Evolutionary conservation across 139 green algal genomes (phyloP).

Genomic region (Volvox africanus): DNA sequence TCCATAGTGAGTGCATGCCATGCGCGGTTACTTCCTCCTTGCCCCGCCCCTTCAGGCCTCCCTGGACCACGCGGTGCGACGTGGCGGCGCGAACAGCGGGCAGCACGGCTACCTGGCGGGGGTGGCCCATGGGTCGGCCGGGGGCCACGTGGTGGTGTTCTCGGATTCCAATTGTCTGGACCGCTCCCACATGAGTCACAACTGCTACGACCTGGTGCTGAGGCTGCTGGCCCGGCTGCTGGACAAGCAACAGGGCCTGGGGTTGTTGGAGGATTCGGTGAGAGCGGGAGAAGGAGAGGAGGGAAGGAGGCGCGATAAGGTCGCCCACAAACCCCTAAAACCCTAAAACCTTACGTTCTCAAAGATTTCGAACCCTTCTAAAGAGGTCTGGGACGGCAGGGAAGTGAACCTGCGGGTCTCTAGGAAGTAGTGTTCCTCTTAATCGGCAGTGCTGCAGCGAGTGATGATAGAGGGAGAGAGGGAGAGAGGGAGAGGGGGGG

Average conservation of each 20-base stretch:
- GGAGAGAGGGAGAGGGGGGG: no score
- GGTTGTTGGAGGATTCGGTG: conserved; percentile 35
- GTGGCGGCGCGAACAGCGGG: not conserved
- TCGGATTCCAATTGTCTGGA: conserved; percentile 97
- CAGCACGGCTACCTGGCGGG: conserved; percentile 19
- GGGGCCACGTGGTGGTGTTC: conserved; percentile 81
- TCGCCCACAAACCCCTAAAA: no score
- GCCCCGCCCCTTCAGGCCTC: not conserved
- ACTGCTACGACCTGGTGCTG: conserved; percentile 78
- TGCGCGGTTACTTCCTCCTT: no score
- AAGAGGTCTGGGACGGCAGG: no score
- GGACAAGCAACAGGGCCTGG: not conserved
- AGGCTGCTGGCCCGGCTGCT: conserved; percentile 26
- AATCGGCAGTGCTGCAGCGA: no score
- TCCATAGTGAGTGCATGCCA: no score
- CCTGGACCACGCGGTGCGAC: conserved; percentile 22
- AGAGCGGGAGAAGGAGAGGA: not conserved
- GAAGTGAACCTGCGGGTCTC: no score
- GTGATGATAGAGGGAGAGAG: no score
- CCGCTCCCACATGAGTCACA: conserved; percentile 74
- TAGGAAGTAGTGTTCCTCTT: no score
- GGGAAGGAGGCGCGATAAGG: not conserved
- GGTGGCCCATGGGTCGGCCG: conserved; percentile 19
- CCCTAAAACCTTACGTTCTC: no score
- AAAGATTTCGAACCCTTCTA: no score